Evolutionary conservation across 1,284 basidiomycete genomes (phyloP).

Genomic region (Cutaneotrichosporon sp.): DNA sequence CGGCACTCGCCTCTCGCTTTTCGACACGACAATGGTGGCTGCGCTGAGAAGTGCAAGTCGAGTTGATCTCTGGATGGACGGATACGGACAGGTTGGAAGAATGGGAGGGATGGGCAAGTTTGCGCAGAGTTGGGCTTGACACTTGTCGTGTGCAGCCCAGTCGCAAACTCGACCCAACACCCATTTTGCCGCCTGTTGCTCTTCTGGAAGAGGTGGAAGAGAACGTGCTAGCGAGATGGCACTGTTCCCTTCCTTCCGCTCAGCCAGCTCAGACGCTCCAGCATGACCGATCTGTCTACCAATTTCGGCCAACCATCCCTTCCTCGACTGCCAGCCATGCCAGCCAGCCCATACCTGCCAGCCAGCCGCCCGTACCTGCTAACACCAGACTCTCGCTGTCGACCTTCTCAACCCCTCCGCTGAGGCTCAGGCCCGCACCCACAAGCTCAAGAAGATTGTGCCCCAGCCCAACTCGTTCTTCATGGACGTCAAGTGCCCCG

Average conservation of each 20-base stretch:
- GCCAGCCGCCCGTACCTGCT: slow-evolving; percentile 6
- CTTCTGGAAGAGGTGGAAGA: not conserved
- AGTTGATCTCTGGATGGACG: not conserved
- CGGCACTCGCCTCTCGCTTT: not conserved
- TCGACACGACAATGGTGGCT: not conserved
- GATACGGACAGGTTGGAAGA: not conserved
- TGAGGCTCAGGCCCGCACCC: slow-evolving; percentile 81
- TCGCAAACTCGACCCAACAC: not conserved
- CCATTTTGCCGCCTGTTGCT: not conserved
- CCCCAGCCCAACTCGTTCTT: slow-evolving; percentile 98
- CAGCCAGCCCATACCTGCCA: no score
- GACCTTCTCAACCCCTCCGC: slow-evolving; percentile 96
- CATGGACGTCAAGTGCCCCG: slow-evolving; percentile 99
- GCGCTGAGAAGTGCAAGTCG: not conserved
- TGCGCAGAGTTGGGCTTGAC: not conserved
- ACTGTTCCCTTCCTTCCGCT: no score
- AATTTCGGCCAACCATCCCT: not conserved
- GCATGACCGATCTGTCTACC: no score
- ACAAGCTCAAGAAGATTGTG: slow-evolving; percentile 99
- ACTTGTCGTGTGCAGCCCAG: slow-evolving; percentile 3
- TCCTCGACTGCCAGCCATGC: slow-evolving; percentile 1
- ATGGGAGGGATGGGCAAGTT: not conserved
- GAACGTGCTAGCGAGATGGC: no score
- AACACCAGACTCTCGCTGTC: slow-evolving; percentile 83
- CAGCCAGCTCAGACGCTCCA: not conserved